phyloP scores from a whole-genome alignment of 139 green algal species.

The Chlorella sorokiniana region DNA sequence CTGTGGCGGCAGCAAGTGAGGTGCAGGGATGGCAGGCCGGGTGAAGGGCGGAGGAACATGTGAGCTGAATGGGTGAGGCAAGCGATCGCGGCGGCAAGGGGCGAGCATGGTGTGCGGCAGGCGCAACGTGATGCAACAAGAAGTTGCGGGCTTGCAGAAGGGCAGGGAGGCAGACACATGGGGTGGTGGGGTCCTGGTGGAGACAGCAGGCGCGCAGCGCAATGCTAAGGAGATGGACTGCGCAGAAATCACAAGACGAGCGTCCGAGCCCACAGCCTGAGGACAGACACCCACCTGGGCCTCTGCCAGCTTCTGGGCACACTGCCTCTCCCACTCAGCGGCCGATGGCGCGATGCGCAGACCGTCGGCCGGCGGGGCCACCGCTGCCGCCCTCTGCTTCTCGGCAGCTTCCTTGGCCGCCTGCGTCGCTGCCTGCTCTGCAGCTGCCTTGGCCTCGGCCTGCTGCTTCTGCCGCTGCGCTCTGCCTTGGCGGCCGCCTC shows the following conservation, averaged over 20 bases:
- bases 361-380: background rate
- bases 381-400: background rate
- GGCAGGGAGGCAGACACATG: too few species aligned
- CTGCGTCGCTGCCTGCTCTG: background rate
- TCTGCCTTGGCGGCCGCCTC: background rate
- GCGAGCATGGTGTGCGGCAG: too few species aligned
- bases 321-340: constrained; percentile 31
- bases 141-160: too few species aligned
- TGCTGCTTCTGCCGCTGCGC: constrained; percentile 9
- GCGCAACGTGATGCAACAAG: too few species aligned
- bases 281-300: constrained; percentile 19
- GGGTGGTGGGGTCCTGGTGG: too few species aligned
- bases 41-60: background rate
- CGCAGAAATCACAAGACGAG: too few species aligned
- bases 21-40: background rate
- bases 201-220: too few species aligned
- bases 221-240: too few species aligned
- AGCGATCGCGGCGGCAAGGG: too few species aligned
- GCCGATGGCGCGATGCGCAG: constrained; percentile 26
- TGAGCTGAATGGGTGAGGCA: too few species aligned
- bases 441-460: background rate
- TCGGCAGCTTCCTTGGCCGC: background rate
- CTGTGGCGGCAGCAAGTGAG: constrained; percentile 10
- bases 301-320: constrained; percentile 16
- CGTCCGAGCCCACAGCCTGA: too few species aligned